These are phyloP conservation scores for Hysterium pulicare DNA, from an alignment of 2,329 filamentous ascomycete species.

Conservation along the genomic window DNA sequence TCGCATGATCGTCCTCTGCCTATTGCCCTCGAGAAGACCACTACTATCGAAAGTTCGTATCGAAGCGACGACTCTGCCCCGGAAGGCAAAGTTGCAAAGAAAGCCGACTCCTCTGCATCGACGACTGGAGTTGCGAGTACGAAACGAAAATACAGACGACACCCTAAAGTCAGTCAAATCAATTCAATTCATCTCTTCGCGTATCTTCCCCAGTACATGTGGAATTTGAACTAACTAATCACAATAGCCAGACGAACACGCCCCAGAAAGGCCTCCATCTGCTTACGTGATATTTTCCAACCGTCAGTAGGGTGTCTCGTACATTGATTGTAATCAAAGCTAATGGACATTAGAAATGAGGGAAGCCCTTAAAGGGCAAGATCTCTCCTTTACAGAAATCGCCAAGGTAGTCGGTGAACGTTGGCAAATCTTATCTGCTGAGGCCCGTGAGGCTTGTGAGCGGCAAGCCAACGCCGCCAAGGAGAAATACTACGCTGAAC, in stretches of 20 bases:
- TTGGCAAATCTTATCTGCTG: slow-evolving; percentile 68
- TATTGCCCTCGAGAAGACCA: slow-evolving; percentile 42
- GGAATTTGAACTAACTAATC: slow-evolving; percentile 11
- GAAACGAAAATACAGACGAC: slow-evolving; percentile 74
- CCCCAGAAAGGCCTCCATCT: slow-evolving; percentile 74
- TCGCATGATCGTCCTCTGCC: slow-evolving; percentile 36
- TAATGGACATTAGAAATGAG: slow-evolving; percentile 59
- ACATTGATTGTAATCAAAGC: not conserved
- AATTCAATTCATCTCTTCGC: no score
- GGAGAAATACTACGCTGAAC: slow-evolving; percentile 70
- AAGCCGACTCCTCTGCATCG: slow-evolving; percentile 42
- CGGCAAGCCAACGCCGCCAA: slow-evolving; percentile 69
- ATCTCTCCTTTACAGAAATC: slow-evolving; percentile 77
- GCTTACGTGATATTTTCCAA: slow-evolving; percentile 86
- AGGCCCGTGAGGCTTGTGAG: slow-evolving; percentile 70
- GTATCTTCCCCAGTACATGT: no score
- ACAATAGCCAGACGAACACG: slow-evolving; percentile 68
- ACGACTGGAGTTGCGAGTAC: slow-evolving; percentile 24
- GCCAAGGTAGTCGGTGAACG: slow-evolving; percentile 78
- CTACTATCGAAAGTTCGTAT: slow-evolving; percentile 54
- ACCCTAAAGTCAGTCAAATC: slow-evolving; percentile 65
- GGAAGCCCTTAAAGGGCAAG: slow-evolving; percentile 72
- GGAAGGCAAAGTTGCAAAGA: slow-evolving; percentile 45
- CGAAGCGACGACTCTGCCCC: slow-evolving; percentile 52
- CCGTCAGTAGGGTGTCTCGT: slow-evolving; percentile 51